These are phyloP conservation scores for Vaccinium darrowii DNA, from an alignment of 148 eudicot genomes.

Conservation along the genomic window DNA sequence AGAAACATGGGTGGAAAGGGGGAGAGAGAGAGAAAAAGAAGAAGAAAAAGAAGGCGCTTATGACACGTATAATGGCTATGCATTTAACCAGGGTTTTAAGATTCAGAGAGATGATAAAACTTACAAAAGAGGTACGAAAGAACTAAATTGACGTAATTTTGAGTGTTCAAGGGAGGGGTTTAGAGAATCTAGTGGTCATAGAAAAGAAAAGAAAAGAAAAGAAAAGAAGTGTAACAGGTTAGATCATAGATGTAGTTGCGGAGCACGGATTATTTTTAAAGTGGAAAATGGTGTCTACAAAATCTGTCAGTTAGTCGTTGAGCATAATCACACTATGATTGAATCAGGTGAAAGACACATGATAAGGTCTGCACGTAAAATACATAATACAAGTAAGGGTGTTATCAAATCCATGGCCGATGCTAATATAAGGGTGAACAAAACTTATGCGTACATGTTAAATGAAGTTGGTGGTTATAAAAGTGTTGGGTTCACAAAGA, in stretches of 20 bases:
- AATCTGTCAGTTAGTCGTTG: not conserved
- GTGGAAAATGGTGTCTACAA: not conserved
- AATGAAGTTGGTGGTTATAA: no score
- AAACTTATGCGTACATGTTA: no score
- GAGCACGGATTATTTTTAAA: not conserved
- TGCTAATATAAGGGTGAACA: no score
- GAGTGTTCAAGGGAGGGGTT: not conserved
- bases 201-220: not conserved
- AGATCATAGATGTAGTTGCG: not conserved
- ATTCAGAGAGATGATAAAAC: not conserved
- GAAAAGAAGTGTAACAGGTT: not conserved
- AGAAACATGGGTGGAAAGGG: no score
- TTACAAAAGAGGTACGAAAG: not conserved
- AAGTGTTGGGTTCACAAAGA: no score
- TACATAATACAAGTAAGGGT: no score
- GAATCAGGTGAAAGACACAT: no score
- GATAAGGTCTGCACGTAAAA: no score
- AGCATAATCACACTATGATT: not conserved
- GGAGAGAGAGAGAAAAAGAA: no score
- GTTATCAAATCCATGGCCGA: no score
- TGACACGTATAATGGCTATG: not conserved
- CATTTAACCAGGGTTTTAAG: not conserved
- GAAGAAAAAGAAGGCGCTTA: not conserved
- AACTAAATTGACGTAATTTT: not conserved
- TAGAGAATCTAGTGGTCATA: not conserved